Evolutionary conservation across 805 yeast species (phyloP).

Genomic region (Yarrowia phangngaensis): DNA sequence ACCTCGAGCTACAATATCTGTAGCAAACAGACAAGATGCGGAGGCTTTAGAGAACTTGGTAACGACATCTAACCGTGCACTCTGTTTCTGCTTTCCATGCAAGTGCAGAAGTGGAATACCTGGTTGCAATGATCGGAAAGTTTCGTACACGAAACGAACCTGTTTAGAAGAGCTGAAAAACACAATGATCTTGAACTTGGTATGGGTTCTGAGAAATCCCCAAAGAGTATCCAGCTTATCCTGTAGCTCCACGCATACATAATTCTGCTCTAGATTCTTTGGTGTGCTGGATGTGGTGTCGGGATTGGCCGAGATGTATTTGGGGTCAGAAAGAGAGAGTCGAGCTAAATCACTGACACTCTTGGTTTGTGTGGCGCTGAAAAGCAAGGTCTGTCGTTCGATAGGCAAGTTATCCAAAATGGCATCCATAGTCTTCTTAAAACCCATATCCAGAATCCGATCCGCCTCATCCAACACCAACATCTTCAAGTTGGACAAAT

Average conservation of each 20-base stretch:
- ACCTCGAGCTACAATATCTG: constrained; percentile 90
- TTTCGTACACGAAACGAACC: constrained; percentile 83
- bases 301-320: constrained; percentile 51
- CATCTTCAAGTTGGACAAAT: constrained; percentile 67
- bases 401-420: constrained; percentile 75
- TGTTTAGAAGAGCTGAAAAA: constrained; percentile 86
- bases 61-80: constrained; percentile 80
- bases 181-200: constrained; percentile 74
- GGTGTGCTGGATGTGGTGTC: constrained; percentile 59
- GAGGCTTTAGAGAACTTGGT: constrained; percentile 72
- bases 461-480: constrained; percentile 90
- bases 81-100: constrained; percentile 87
- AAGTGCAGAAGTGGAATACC: constrained; percentile 83
- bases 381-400: constrained; percentile 75
- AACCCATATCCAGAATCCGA: constrained; percentile 90
- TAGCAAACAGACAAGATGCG: constrained; percentile 77
- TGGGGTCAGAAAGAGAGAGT: constrained; percentile 62
- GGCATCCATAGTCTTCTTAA: constrained; percentile 74
- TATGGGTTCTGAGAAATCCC: constrained; percentile 80
- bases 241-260: constrained; percentile 62
- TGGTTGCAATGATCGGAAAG: constrained; percentile 82
- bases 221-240: constrained; percentile 83
- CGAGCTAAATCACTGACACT: constrained; percentile 79
- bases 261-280: constrained; percentile 76
- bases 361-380: constrained; percentile 87